A percentile compares a stretch with the other conserved stretches of the same genome.
These are phyloP conservation scores for Syncephalastrum monosporum DNA, from an alignment of 371 early-diverging fungal species.

Conservation along the genomic window DNA sequence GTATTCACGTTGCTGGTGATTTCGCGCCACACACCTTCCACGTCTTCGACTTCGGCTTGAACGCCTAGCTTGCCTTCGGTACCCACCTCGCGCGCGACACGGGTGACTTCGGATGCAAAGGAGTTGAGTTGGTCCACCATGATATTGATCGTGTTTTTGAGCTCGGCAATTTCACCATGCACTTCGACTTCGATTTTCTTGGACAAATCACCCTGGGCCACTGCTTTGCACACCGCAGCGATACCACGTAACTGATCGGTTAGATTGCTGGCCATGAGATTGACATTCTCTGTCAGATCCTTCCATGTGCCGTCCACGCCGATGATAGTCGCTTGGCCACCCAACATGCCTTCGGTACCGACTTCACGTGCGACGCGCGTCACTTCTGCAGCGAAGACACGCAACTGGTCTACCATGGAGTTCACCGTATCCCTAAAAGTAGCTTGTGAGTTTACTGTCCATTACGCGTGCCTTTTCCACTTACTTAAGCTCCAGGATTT, in stretches of 20 bases:
- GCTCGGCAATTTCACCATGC: conserved; percentile 36
- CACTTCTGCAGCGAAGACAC: conserved; percentile 46
- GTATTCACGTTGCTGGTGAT: conserved; percentile 49
- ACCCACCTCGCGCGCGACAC: conserved; percentile 47
- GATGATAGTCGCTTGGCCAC: conserved; percentile 54
- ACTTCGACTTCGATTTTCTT: conserved; percentile 29
- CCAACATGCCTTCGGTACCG: conserved; percentile 61
- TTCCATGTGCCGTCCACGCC: conserved; percentile 74
- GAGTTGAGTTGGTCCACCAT: conserved; percentile 49
- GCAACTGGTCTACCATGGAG: conserved; percentile 32
- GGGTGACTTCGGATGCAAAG: conserved; percentile 42
- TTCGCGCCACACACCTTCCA: conserved; percentile 51
- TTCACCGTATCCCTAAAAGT: conserved; percentile 29
- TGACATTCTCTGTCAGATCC: conserved; percentile 64
- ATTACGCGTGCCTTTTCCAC: conserved; percentile 11
- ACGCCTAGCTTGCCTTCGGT: conserved; percentile 48
- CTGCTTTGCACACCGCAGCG: conserved; percentile 53
- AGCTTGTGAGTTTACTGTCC: conserved; percentile 16
- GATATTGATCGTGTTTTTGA: conserved; percentile 41
- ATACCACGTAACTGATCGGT: conserved; percentile 56
- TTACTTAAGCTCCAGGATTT: conserved; percentile 38
- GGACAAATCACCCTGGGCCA: conserved; percentile 51
- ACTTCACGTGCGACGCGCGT: conserved; percentile 61
- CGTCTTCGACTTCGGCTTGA: conserved; percentile 37
- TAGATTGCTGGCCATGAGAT: conserved; percentile 55